Base-by-base conservation (phyloP, 805 yeast species). In the Isabelozyma rhagii region DNA sequence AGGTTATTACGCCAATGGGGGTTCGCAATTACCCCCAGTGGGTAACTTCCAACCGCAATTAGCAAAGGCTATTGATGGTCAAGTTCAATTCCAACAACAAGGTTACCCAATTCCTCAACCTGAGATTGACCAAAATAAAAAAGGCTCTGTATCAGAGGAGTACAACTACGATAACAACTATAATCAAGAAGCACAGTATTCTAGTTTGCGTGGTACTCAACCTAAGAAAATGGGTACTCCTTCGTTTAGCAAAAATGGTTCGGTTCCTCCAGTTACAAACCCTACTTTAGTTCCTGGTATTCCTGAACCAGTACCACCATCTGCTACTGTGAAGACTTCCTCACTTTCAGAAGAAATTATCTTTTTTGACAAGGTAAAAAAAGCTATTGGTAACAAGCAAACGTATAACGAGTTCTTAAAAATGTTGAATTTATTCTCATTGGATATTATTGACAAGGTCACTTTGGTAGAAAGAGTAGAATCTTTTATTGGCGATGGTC, bases 331-430 rank as follows among this genome's bases (percentile, higher is more conserved):
- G 49, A 69, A 83, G 59, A 67, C 78, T 17, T 79, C 91, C 0
- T 82, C 84, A 31, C 70, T 91, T 48, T 79, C 84, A 53, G 97
- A 91, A 60, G 99, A 94, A 67, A 82, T 94, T 39, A 78, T 84
- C 7, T 94, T 94, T 64, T 94, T 94, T 62, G 98, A 94, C 66
- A 87, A 85, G 62, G 97, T 89, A 34, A 93, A 93, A 71, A 89
- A 87, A 63, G 84, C 84, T 6, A 84, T 94, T 60, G 91, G 91
- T 17, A 90, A 89, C 66, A 92, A 90, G 64, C 96, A 87, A 66
- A 81, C 90, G 10, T 94, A 94, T 68, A 87, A 87, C 57, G 99
- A 94, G 71, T 94, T 94, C 66, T 75, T 94, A 65, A 96, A 96
- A 66, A 77, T 93, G 50, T 72, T 94, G 56, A 90, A 93, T 59